These are phyloP conservation scores for Penicillium glabrum DNA, from an alignment of 2,329 filamentous ascomycete genomes.

Conservation along the genomic window DNA sequence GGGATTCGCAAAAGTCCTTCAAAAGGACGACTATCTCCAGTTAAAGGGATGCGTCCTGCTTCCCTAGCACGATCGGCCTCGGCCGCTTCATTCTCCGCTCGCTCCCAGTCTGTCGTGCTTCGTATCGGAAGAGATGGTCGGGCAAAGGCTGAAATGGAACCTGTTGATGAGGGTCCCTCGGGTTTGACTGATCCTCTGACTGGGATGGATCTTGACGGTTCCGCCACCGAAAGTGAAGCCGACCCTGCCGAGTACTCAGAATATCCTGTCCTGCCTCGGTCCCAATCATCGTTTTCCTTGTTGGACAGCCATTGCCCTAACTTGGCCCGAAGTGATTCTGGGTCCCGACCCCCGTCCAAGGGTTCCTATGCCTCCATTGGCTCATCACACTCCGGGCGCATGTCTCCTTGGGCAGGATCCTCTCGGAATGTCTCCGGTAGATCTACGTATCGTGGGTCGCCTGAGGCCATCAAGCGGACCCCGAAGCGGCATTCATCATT, in stretches of 20 bases:
- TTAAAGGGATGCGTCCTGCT: slow-evolving; percentile 36
- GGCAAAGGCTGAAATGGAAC: slow-evolving; percentile 47
- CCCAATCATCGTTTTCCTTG: slow-evolving; percentile 41
- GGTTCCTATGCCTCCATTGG: slow-evolving; percentile 44
- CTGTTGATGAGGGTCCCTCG: slow-evolving; percentile 32
- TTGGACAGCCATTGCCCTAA: slow-evolving; percentile 32
- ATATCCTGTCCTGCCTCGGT: slow-evolving; percentile 36
- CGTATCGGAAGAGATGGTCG: slow-evolving; percentile 51
- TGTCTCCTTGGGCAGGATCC: slow-evolving; percentile 43
- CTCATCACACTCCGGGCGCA: slow-evolving; percentile 41
- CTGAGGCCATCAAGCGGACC: slow-evolving; percentile 32
- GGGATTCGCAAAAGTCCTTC: slow-evolving; percentile 43
- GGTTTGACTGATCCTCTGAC: slow-evolving; percentile 36
- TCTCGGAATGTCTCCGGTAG: slow-evolving; percentile 27
- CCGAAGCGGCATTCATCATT: slow-evolving; percentile 35
- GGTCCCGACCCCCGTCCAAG: slow-evolving; percentile 43
- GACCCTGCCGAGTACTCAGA: slow-evolving; percentile 44
- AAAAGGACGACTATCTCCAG: slow-evolving; percentile 44
- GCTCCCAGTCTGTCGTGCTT: slow-evolving; percentile 45
- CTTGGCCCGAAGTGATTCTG: slow-evolving; percentile 35
- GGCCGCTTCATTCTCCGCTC: slow-evolving; percentile 30
- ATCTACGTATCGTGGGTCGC: slow-evolving; percentile 24
- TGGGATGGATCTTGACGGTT: slow-evolving; percentile 44
- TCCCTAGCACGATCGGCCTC: slow-evolving; percentile 35
- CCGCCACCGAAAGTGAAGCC: slow-evolving; percentile 43